Percentiles rank a stretch among this genome's conserved stretches.
Conservation (phyloP, 1,284 basidiomycete species). For the Wallemia ichthyophaga region DNA sequence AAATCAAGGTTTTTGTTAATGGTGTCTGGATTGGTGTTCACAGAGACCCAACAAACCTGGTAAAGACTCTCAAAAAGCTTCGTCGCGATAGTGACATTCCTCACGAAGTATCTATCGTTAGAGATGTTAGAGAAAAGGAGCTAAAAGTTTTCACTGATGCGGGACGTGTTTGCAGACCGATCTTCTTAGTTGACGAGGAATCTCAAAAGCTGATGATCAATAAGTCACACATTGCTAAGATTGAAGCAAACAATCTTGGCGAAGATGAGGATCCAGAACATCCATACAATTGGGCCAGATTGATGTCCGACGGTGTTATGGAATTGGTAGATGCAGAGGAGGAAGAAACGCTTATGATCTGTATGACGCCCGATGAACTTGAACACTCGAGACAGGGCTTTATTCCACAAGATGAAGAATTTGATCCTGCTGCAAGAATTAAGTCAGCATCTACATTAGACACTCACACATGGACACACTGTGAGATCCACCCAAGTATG, state of each 20-base stretch:
- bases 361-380: constrained; percentile 87
- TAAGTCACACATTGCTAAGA: constrained; percentile 55
- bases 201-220: constrained; percentile 37
- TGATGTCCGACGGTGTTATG: constrained; percentile 64
- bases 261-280: constrained; percentile 23
- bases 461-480: constrained; percentile 78
- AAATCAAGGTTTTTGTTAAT: constrained; percentile 92
- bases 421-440: constrained; percentile 60
- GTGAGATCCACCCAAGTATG: constrained; percentile 98
- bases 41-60: constrained; percentile 68
- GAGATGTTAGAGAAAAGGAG: constrained; percentile 88
- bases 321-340: constrained; percentile 94
- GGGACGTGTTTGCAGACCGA: constrained; percentile 77
- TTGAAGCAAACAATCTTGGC: constrained; percentile 23
- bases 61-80: constrained; percentile 72
- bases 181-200: constrained; percentile 87
- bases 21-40: constrained; percentile 99
- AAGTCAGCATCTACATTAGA: constrained; percentile 41
- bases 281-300: constrained; percentile 49
- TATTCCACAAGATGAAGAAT: constrained; percentile 22
- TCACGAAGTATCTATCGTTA: constrained; percentile 80
- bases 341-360: constrained; percentile 97
- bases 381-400: constrained; percentile 36
- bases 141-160: constrained; percentile 84
- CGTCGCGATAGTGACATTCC: constrained; percentile 85